These are phyloP conservation scores for Cicer bijugum DNA, from an alignment of 306 rosid genomes.

Conservation along the genomic window DNA sequence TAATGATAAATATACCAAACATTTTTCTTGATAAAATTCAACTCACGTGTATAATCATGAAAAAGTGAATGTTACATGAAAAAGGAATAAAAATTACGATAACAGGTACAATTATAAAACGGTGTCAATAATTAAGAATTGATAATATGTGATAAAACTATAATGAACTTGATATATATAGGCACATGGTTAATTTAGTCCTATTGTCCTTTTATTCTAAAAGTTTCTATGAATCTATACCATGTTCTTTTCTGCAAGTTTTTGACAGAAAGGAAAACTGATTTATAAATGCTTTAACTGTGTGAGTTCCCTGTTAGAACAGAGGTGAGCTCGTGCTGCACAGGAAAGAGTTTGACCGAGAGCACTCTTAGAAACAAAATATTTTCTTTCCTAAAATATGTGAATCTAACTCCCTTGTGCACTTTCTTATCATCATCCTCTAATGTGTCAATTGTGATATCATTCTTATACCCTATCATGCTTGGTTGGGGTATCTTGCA, in stretches of 20 bases:
- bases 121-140: too few relatives aligned
- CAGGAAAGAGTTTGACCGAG: conserved; percentile 33
- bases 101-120: too few relatives aligned
- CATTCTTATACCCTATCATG: conserved; percentile 10
- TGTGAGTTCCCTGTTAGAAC: conserved; percentile 37
- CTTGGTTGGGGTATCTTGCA: background rate
- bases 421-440: conserved; percentile 14
- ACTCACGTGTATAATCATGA: background rate
- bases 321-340: conserved; percentile 32
- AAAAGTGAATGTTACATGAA: background rate
- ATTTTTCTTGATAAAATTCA: too few relatives aligned
- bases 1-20: too few relatives aligned
- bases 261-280: conserved; percentile 33
- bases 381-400: conserved; percentile 34
- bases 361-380: conserved; percentile 33
- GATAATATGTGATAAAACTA: too few relatives aligned
- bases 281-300: conserved; percentile 40
- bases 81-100: background rate
- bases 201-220: background rate
- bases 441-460: conserved; percentile 2
- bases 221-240: conserved; percentile 8
- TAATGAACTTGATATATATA: background rate
- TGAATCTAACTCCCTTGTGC: background rate
- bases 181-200: background rate
- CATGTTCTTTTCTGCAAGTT: conserved; percentile 28